phyloP scores from a whole-genome alignment of 257 asterid species.

The Plectranthus barbatus region DNA sequence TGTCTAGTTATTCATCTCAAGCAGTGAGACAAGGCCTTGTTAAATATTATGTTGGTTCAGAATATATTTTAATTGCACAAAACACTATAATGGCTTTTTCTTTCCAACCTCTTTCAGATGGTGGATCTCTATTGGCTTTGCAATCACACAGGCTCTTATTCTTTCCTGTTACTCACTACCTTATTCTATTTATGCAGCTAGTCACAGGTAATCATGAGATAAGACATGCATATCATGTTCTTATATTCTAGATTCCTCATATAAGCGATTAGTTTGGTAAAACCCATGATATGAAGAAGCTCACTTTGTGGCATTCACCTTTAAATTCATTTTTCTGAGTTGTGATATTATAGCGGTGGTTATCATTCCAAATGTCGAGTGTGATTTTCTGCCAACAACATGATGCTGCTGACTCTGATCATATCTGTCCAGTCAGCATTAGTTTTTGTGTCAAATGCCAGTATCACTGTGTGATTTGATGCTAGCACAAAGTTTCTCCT shows the following conservation, averaged over 20 bases:
- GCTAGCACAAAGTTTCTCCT: not conserved
- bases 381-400: not conserved
- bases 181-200: slow-evolving; percentile 82
- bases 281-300: not conserved
- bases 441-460: not conserved
- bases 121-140: slow-evolving; percentile 97
- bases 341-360: not conserved
- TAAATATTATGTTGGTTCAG: slow-evolving; percentile 10
- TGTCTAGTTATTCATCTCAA: slow-evolving; percentile 72
- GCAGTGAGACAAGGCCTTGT: slow-evolving; percentile 59
- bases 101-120: slow-evolving; percentile 53
- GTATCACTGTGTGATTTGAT: not conserved
- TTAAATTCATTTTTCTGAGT: not conserved
- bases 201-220: slow-evolving; percentile 57
- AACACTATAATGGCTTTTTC: slow-evolving; percentile 10
- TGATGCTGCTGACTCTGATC: not conserved
- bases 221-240: not conserved
- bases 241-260: slow-evolving; percentile 1
- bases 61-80: not conserved
- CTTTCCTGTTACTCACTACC: slow-evolving; percentile 88
- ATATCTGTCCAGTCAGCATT: not conserved
- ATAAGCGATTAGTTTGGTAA: not conserved
- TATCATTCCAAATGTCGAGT: not conserved
- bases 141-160: slow-evolving; percentile 64
- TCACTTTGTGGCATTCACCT: not conserved